These are phyloP conservation scores for Ophiostoma australiae DNA, from an alignment of 2,329 filamentous ascomycete genomes.

Conservation along the genomic window DNA sequence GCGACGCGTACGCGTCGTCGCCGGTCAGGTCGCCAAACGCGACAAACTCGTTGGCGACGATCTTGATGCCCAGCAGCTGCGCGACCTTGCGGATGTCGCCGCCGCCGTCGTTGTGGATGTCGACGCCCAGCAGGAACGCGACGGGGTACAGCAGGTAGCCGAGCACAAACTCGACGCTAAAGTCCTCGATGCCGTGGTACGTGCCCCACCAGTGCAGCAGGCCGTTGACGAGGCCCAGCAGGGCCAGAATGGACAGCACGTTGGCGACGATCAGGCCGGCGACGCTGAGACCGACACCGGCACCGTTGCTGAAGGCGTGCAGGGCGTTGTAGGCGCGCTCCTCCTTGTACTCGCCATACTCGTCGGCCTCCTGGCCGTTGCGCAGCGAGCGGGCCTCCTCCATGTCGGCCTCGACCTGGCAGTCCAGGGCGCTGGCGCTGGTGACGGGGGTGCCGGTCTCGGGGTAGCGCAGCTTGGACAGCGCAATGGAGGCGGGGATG, in stretches of 20 bases:
- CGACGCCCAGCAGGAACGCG: slow-evolving; percentile 73
- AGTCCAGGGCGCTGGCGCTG: slow-evolving; percentile 56
- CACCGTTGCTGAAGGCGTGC: slow-evolving; percentile 78
- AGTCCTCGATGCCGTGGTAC: slow-evolving; percentile 65
- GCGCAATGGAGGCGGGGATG: slow-evolving; percentile 82
- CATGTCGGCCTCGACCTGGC: slow-evolving; percentile 5
- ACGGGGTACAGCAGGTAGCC: slow-evolving; percentile 75
- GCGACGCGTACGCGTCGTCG: slow-evolving; percentile 47
- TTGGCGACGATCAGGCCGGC: slow-evolving; percentile 75
- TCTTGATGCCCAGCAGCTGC: slow-evolving; percentile 72
- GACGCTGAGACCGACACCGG: slow-evolving; percentile 82
- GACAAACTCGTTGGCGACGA: slow-evolving; percentile 81
- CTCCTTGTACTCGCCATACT: slow-evolving; percentile 19
- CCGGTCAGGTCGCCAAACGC: slow-evolving; percentile 51
- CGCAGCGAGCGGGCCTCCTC: slow-evolving; percentile 5
- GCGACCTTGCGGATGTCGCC: slow-evolving; percentile 66
- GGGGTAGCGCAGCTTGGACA: slow-evolving; percentile 84
- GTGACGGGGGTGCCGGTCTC: slow-evolving; percentile 84
- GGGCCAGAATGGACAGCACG: slow-evolving; percentile 76
- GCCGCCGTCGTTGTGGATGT: slow-evolving; percentile 45
- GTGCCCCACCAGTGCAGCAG: slow-evolving; percentile 78
- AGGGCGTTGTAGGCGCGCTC: slow-evolving; percentile 64
- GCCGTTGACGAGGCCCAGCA: slow-evolving; percentile 69
- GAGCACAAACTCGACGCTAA: slow-evolving; percentile 70
- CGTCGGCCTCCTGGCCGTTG: slow-evolving; percentile 12